phyloP scores from a whole-genome alignment of 108 stramenopile species.

The Conticribra weissflogii region DNA sequence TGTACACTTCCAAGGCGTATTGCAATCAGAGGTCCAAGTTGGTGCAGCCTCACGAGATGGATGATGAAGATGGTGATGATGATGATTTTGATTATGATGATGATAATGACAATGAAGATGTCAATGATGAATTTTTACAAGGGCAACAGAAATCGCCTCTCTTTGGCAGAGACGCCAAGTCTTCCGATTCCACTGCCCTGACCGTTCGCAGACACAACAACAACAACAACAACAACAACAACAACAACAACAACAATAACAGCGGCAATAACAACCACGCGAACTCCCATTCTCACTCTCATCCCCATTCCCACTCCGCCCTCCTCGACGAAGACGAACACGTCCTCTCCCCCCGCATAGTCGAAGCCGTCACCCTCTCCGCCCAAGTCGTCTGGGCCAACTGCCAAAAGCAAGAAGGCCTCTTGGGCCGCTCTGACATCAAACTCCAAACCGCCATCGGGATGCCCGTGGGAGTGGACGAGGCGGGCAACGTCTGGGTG shows the following conservation, averaged over 20 bases:
- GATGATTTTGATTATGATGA: conserved; percentile 45
- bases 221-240: conserved; percentile 28
- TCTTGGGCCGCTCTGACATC: conserved; percentile 92
- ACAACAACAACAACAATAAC: conserved; percentile 8
- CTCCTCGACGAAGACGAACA: conserved; percentile 63
- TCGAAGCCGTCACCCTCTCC: conserved; percentile 90
- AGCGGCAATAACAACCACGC: conserved; percentile 10
- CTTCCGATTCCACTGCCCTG: neutral
- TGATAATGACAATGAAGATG: conserved; percentile 49
- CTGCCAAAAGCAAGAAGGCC: conserved; percentile 81
- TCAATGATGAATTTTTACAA: too few species aligned
- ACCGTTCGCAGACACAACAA: too few species aligned
- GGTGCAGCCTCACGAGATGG: conserved; percentile 69
- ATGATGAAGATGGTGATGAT: too few species aligned
- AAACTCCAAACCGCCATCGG: conserved; percentile 96
- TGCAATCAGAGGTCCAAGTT: conserved; percentile 81
- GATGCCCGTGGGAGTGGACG: conserved; percentile 92
- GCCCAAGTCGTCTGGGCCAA: conserved; percentile 97
- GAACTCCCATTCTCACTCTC: too few species aligned
- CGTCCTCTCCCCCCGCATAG: conserved; percentile 86
- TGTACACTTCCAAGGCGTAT: conserved; percentile 94
- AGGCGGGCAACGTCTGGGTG: conserved; percentile 86
- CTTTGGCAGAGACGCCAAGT: too few species aligned
- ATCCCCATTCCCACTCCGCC: too few species aligned
- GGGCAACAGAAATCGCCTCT: too few species aligned